Evolutionary conservation across 2,329 filamentous ascomycete species (phyloP), one percentile per base, ranked within the genome.

Genomic region (Orbilia oligospora): DNA sequence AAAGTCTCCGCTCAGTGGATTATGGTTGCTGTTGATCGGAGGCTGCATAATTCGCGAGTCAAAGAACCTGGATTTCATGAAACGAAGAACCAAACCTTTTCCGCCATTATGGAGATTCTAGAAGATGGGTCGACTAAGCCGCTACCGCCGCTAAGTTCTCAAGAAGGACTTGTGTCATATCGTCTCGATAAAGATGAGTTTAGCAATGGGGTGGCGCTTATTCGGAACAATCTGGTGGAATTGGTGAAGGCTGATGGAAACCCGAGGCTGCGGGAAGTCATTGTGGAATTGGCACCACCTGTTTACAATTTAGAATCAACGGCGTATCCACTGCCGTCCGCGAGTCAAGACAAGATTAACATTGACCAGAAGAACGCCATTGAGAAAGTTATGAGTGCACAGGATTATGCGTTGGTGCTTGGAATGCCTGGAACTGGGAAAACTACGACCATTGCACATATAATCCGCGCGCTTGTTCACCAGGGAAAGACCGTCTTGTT

Each of bases 391-490:
- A 97, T 99, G 92, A 93, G 92, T 82, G 95, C 96, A 2, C 89
- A 92, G 81, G 94, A 99, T 85, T 99, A 98, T 84, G 95, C 96
- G 6, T 87, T 99, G n/a, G 94, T 99, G 12, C 89, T 99, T 20
- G 96, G 96, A 30, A 99, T 99, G 96, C 96, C 96, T 0, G 96
- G 96, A 6, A 99, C 96, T 0, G 96, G 96, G 73, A 99, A 99
- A 85, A 99, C 96, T 1, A 99, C 96, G 0, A 99, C 96, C 0
- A 98, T 99, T 82, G 94, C 95, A 4, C 94, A 98, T 83, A 97
- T 99, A 81, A 98, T 99, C 82, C 91, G 93, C 53, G 93, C 95
- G 0, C 87, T 99, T 33, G 91, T 96, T 4, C 90, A 91, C 0
- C 93, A 97, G 84, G 92, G 93, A 10, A 98, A 98, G 85, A 97